Base-by-base conservation (phyloP, 805 yeast species). In the Ogataea trehaloabstinens region DNA sequence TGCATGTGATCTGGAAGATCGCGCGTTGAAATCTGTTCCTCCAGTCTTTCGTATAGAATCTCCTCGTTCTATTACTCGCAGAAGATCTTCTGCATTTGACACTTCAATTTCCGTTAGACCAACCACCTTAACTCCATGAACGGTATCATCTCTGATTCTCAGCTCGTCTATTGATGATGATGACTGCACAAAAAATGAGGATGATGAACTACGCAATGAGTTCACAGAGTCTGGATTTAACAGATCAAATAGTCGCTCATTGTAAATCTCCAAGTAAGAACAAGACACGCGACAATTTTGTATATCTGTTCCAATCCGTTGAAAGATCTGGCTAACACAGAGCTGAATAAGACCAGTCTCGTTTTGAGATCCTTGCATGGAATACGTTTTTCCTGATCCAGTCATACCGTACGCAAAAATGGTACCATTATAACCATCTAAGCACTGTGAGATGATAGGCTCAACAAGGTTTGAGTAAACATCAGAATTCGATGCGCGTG, bases 321-420 rank as follows among this genome's bases (percentile, higher is more conserved):
- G 61, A 53, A 80, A 89, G 3, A 85, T 68, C 31, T 76, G 74
- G 39, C 71, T 67, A 10, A 82, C 80, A 4, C 91, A 81, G 27
- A 79, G 64, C 28, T 82, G 79, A 30, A 89, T 83, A 34, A 88
- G 70, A 4, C 96, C 95, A 0, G 82, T 80, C 45, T 80, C 82
- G 4, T 49, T 45, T 2, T 61, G 68, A 19, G 71, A 67, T 21
- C 95, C 96, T 46, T 81, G 82, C 95, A 88, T 88, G 2, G 95
- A 77, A 56, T 76, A 80, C 0, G 96, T 88, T 60, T 88, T 88
- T 8, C 96, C 96, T 1, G 95, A 83, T 0, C 96, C 96, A 0
- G 96, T 88, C 88, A 85, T 85, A 24, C 96, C 96, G 54, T 88
- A 88, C 0, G 98, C 97, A 59, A 91, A 88, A 1, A 90, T 78